Evolutionary conservation across 2,329 filamentous ascomycete species (phyloP), one percentile per base, ranked within the genome.

Genomic region (Sporothrix phasma): DNA sequence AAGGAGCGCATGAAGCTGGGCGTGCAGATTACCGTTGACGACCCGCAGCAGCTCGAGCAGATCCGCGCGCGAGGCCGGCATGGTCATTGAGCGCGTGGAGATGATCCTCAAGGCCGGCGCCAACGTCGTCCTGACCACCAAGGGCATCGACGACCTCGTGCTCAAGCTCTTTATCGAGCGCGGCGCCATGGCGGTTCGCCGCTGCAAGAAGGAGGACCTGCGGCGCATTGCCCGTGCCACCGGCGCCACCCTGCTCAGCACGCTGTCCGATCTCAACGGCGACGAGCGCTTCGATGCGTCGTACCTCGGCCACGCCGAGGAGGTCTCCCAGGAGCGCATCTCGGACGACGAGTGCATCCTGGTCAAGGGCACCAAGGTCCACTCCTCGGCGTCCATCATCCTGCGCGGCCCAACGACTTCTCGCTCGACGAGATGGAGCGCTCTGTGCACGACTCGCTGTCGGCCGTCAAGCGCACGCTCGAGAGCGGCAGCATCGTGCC

Each of bases 1-100:
- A 99, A 99, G 81, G 93, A 97, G 81, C 85, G 93, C 70, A 97
- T 99, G 94, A 97, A 99, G 84, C 81, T 99, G 65, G 94, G 94
- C 69, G 94, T 99, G 66, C 93, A 99, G 77, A 96, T 99, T 72
- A 97, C 94, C 13, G 89, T 99, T 69, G 94, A 99, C 71, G 94
- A 99, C 74, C 94, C 94, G 58, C 88, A 95, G 74, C 94, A 99
- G 77, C 83, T 99, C 60, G 94, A 99, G 81, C 92, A 97, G 82
- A 99, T 99, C 72, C 87, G 94, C 66, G 87, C 86, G 94, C 63
- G 94, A 99, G 76, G 85, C 92, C 19, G 91, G 91, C 71, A 96
- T 99, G 79, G 85, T 99, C 54, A 84, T 96, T 66, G 94, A 99
- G 74, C 84, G 92, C 68, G 88, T 99, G 62, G 92, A 99, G 76